Conservation (phyloP, 148 eudicot genomes). For the Vaccinium darrowii region DNA sequence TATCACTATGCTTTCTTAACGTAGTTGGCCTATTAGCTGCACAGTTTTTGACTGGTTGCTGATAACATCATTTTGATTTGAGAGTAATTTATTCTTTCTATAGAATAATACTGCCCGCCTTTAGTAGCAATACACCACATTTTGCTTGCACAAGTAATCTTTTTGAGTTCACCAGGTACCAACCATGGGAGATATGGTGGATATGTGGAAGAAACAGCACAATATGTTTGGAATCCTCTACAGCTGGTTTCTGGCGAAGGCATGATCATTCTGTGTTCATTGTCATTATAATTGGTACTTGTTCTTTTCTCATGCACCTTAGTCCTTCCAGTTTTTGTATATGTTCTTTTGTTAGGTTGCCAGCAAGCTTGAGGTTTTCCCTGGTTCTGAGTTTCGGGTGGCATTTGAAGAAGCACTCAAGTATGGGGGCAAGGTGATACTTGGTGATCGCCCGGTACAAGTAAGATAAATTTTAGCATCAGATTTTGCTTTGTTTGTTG, state of each 20-base stretch:
- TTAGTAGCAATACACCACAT: neutral
- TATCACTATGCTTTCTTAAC: too few relatives aligned
- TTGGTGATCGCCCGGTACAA: constrained; percentile 98
- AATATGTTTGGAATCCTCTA: constrained; percentile 83
- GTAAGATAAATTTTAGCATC: constrained; percentile 41
- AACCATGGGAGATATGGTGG: constrained; percentile 81
- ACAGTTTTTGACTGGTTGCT: neutral
- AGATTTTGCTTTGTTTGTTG: too few relatives aligned
- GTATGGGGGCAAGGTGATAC: constrained; percentile 88
- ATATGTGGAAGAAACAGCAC: constrained; percentile 86
- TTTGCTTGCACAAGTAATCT: constrained; percentile 18
- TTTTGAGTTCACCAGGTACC: constrained; percentile 58
- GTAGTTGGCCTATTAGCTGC: neutral
- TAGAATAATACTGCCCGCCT: neutral
- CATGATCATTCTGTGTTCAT: constrained; percentile 19
- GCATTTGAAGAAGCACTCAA: constrained; percentile 95
- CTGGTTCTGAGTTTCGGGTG: constrained; percentile 96
- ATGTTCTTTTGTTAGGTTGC: constrained; percentile 51
- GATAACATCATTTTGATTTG: neutral
- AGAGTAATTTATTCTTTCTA: neutral
- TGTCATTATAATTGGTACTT: neutral
- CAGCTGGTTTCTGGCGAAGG: constrained; percentile 99
- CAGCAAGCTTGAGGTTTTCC: constrained; percentile 85
- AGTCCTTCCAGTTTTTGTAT: neutral
- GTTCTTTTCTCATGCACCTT: neutral